Evolutionary conservation across 2,329 filamentous ascomycete species (phyloP), one percentile per base, ranked within the genome.

Genomic region (Samsoniella hepiali): DNA sequence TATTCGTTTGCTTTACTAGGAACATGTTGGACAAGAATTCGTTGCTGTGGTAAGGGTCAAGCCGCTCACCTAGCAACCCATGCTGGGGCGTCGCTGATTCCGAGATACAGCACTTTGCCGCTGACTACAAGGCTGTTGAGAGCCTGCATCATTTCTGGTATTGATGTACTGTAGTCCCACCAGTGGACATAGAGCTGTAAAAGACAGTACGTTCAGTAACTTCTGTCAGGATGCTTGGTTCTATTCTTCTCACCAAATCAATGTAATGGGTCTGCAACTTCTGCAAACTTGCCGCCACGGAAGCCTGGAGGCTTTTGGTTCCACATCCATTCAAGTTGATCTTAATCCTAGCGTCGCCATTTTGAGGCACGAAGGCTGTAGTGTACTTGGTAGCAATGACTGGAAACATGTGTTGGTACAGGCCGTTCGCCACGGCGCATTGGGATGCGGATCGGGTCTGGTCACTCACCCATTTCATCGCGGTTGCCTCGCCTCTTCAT

Each of bases 301-400:
- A 87, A 1, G 76, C 69, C 50, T 81, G 79, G 45, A 91, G 71
- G 63, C 81, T 86, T 75, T 90, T 91, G 49, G 83, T 77, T 22
- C 83, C 81, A 69, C 89, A 89, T 2, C 88, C 88, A 31, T 75
- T 76, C 64, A 72, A 81, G 69, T 86, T 87, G 53, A 79, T 79
- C 69, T 77, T 77, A 65, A 84, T 79, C 27, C 78, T 74, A 5
- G 75, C 71, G 7, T 57, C 60, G 13, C 74, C 72, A 10, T 76
- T 73, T 2, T 72, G 74, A 6, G 60, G 60, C 31, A 75, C 76
- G 72, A 82, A 89, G 69, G 83, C 83, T 31, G 83, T 87, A 1
- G 85, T 86, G 72, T 81, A 90, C 71, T 91, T 91, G 63, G 88
- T 91, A 1, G 88, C 87, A 61, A 91, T 78, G 17, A 91, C 87